Conservation (phyloP, 495 filamentous ascomycete species). For the Hypoxylon trugodes region DNA sequence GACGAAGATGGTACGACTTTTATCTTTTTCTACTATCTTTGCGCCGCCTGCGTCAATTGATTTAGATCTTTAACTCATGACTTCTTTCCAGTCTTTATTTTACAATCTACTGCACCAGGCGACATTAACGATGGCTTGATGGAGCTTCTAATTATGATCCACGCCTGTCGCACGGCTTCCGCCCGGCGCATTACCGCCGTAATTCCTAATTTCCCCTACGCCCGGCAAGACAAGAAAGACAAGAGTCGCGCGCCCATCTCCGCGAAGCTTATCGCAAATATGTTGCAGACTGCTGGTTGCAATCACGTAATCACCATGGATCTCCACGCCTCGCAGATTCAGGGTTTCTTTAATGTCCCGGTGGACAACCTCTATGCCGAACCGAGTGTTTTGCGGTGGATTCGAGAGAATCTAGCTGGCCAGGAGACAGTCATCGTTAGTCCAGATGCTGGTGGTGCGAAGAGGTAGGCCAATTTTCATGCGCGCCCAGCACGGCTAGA, state of each 20-base stretch:
- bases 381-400: slow-evolving; percentile 90
- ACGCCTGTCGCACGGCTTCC: slow-evolving; percentile 96
- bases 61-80: slow-evolving; percentile 15
- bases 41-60: neutral
- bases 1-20: slow-evolving; percentile 87
- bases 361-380: slow-evolving; percentile 98
- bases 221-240: slow-evolving; percentile 99
- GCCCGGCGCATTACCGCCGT: slow-evolving; percentile 91
- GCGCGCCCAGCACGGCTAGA: neutral
- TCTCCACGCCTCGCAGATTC: slow-evolving; percentile 77
- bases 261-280: slow-evolving; percentile 95
- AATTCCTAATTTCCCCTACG: slow-evolving; percentile 97
- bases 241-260: slow-evolving; percentile 87
- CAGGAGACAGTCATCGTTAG: slow-evolving; percentile 93
- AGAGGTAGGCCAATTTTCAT: slow-evolving; percentile 69
- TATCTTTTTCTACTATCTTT: slow-evolving; percentile 6
- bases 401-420: slow-evolving; percentile 83
- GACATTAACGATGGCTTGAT: slow-evolving; percentile 99
- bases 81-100: slow-evolving; percentile 75
- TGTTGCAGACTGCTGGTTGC: slow-evolving; percentile 92
- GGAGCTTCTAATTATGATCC: slow-evolving; percentile 99
- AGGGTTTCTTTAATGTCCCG: slow-evolving; percentile 98
- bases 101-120: slow-evolving; percentile 93
- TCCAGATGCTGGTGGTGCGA: slow-evolving; percentile 95
- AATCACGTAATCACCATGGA: slow-evolving; percentile 94